Conservation (phyloP, 805 yeast genomes). For the Candida takata region DNA sequence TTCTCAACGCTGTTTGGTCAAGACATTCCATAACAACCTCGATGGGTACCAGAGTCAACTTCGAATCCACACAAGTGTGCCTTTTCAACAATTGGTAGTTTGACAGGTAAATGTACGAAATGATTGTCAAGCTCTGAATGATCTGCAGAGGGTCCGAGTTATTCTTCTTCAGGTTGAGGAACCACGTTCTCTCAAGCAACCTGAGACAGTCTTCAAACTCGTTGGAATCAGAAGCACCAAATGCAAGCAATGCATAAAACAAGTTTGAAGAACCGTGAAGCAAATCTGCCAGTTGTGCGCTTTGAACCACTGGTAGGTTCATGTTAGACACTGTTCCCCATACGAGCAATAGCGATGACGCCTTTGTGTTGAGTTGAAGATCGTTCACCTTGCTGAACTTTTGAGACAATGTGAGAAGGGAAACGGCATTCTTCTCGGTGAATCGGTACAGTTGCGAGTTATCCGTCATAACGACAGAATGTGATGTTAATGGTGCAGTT, state of each 20-base stretch:
- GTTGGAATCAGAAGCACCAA: conserved; percentile 36
- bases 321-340: conserved; percentile 25
- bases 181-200: conserved; percentile 41
- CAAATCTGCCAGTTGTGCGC: conserved; percentile 9
- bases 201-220: conserved; percentile 29
- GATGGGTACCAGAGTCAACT: conserved; percentile 28
- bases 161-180: conserved; percentile 23
- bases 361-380: conserved; percentile 15
- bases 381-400: conserved; percentile 12
- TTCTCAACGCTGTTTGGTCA: conserved; percentile 30
- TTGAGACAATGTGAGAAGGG: conserved; percentile 27
- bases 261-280: conserved; percentile 30
- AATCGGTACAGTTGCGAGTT: conserved; percentile 7
- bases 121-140: conserved; percentile 38
- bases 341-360: conserved; percentile 13
- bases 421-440: conserved; percentile 27
- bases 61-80: conserved; percentile 15
- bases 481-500: background rate
- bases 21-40: conserved; percentile 43
- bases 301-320: conserved; percentile 22
- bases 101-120: conserved; percentile 36
- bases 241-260: conserved; percentile 37
- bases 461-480: conserved; percentile 1
- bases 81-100: conserved; percentile 21
- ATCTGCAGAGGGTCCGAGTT: conserved; percentile 24